Conservation (phyloP, 2,329 filamentous ascomycete species). For the Colletotrichum filicis region DNA sequence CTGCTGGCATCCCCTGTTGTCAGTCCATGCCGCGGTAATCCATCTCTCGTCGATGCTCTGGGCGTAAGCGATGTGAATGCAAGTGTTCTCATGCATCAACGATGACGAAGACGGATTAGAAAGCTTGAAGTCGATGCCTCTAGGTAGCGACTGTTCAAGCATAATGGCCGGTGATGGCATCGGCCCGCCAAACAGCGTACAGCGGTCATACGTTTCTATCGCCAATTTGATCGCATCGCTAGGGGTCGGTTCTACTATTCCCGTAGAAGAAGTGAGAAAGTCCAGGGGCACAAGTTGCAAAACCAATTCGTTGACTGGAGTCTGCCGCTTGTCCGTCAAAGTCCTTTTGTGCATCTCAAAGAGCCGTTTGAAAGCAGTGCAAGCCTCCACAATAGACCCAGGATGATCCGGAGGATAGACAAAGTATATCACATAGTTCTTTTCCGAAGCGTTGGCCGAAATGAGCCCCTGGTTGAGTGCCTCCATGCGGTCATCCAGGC, state of each 20-base stretch:
- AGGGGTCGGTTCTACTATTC: slow-evolving; percentile 71
- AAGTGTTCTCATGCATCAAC: slow-evolving; percentile 80
- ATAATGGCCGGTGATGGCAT: slow-evolving; percentile 77
- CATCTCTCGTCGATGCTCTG: slow-evolving; percentile 80
- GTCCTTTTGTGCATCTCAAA: slow-evolving; percentile 71
- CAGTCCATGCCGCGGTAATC: slow-evolving; percentile 85
- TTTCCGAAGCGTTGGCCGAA: slow-evolving; percentile 53
- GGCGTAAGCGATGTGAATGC: slow-evolving; percentile 83
- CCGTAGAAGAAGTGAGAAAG: slow-evolving; percentile 71
- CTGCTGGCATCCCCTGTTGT: slow-evolving; percentile 79
- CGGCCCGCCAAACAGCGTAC: slow-evolving; percentile 66
- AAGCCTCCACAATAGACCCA: slow-evolving; percentile 74
- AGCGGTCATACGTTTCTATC: slow-evolving; percentile 82
- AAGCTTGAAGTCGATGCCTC: slow-evolving; percentile 81
- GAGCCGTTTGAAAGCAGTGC: slow-evolving; percentile 78
- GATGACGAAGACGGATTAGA: slow-evolving; percentile 75
- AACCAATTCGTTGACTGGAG: slow-evolving; percentile 72
- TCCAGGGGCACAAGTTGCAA: slow-evolving; percentile 80
- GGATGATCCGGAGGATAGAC: slow-evolving; percentile 75
- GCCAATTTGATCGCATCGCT: slow-evolving; percentile 71
- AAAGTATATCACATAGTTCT: slow-evolving; percentile 81
- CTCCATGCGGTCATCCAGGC: slow-evolving; percentile 60
- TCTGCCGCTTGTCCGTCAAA: slow-evolving; percentile 55
- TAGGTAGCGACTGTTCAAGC: slow-evolving; percentile 76
- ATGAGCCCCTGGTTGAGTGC: slow-evolving; percentile 59